Base-by-base conservation (phyloP, 2,329 filamentous ascomycete species). In the Samsoniella hepiali region DNA sequence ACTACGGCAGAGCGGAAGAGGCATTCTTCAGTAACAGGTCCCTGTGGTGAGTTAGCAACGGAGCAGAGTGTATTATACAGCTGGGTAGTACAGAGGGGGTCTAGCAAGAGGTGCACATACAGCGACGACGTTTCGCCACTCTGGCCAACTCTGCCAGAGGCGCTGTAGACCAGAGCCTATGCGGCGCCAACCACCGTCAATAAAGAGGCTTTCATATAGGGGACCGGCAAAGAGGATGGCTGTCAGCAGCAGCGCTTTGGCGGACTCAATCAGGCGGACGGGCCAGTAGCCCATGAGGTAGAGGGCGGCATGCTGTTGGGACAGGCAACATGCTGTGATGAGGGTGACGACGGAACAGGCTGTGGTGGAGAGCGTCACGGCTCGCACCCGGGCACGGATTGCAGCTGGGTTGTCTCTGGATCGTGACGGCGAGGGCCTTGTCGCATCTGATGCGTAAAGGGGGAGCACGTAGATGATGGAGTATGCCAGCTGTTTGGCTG, bases 391-490 rank as follows among this genome's bases (percentile, higher is more conserved):
- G 63, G 91, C 91, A 69, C 88, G 89, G 77, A 99, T 98, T 58
- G 96, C 92, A 11, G 90, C 89, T 10, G 93, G 92, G 34, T 91
- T 89, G 84, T 98, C 93, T 72, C 95, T 88, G 65, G 91, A 91
- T 34, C 96, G 84, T 62, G 83, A 86, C 32, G 86, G 84, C 8
- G 91, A 95, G 7, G 93, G 93, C 59, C 93, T 87, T 5, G 94
- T 96, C 27, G 86, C 83, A 4, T 86, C 76, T 27, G 89, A 95
- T 67, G 94, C 81, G 80, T 99, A 97, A 76, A 98, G 92, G 31
- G 95, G 94, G 3, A 91, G 79, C 70, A 99, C 91, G 78, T 98
- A 99, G 78, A 92, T 78, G 69, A 93, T 75, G n/a, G 92, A 96
- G 77, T 96, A 96, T 66, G 88, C 76, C 66, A 93, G 78, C 91